Conservation (phyloP, 2,329 filamentous ascomycete genomes). For the Colletotrichum gigasporum region DNA sequence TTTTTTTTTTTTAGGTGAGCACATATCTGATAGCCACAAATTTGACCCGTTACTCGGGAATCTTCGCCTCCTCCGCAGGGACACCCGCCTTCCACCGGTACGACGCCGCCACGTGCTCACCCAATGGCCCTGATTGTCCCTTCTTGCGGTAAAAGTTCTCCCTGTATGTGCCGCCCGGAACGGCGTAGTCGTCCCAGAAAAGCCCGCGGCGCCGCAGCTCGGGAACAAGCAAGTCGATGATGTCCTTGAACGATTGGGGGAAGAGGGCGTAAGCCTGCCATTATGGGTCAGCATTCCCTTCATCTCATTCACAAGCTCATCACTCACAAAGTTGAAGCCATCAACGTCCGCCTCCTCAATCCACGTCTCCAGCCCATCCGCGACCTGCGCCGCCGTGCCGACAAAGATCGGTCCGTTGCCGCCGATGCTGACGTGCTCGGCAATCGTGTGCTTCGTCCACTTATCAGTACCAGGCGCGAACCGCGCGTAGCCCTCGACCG, state of each 20-base stretch:
- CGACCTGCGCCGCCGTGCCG: conserved; percentile 71
- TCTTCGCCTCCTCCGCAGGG: conserved; percentile 38
- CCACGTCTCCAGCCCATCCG: conserved; percentile 75
- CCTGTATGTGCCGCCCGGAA: conserved; percentile 66
- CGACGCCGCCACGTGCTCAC: conserved; percentile 61
- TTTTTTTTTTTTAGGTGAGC: not conserved
- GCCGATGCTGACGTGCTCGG: conserved; percentile 73
- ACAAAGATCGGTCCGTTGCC: conserved; percentile 73
- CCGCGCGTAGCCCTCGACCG: conserved; percentile 64
- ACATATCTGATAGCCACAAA: not conserved
- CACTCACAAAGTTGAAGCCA: conserved; percentile 75
- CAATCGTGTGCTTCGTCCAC: conserved; percentile 78
- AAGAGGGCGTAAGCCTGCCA: conserved; percentile 70
- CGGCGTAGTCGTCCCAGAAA: conserved; percentile 64
- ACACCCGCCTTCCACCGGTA: conserved; percentile 53
- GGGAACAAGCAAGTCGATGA: conserved; percentile 71
- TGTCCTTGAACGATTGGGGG: conserved; percentile 74
- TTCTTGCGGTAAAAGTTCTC: conserved; percentile 66
- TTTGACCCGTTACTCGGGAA: conserved; percentile 32
- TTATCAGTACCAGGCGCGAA: conserved; percentile 68
- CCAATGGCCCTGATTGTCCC: conserved; percentile 59
- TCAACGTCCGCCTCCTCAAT: conserved; percentile 75
- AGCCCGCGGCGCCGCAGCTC: conserved; percentile 68
- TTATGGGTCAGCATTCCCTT: not conserved
- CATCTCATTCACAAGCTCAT: not conserved